Evolutionary conservation across 140 eudicot genomes (phyloP), one percentile per base, ranked within the genome.

Genomic region (Stevia rebaudiana): DNA sequence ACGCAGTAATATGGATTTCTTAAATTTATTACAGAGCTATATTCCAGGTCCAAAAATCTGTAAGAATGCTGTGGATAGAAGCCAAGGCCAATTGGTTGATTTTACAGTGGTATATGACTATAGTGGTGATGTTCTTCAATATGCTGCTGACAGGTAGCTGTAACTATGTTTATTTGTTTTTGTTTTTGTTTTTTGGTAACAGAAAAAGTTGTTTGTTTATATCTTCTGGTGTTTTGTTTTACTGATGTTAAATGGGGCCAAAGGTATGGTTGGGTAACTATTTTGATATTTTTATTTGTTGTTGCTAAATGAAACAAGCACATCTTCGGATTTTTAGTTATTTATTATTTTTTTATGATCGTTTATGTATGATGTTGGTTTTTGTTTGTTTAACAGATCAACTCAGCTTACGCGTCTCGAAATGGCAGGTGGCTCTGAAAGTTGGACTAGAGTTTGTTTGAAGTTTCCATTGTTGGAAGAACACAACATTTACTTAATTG

Each of bases 11-110:
- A 3, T 48, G 4, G 2, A 9, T 3, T 48, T 1, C 4, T 1
- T 7, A 48, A n/a, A 28, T 28, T 28, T 28, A 28, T 4, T 28
- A 28, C 4, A 28, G 4, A 28, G 33, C 33, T 28, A 2, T n/a
- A n/a, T n/a, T n/a, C n/a, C n/a, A n/a, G n/a, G n/a, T n/a, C n/a
- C n/a, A n/a, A n/a, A n/a, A n/a, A 43, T 15, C 5, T 44, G 57
- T 42, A 8, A 17, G 69, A 3, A n/a, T 8, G 69, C 40, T 31
- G 8, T 47, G 7, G 31, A 12, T 17, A 28, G 59, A 65, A 65
- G 70, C 47, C 59, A 15, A 31, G 59, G 47, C 28, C 47, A 28
- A 11, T 65, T 65, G 35, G 47, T 65, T 65, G 70, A 65, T 48
- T 1, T 65, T 21, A 18, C 48, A 21, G 4, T 65, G 0, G 2